Evolutionary conservation across 1,284 basidiomycete genomes (phyloP).

Genomic region (Wolfiporia cocos): DNA sequence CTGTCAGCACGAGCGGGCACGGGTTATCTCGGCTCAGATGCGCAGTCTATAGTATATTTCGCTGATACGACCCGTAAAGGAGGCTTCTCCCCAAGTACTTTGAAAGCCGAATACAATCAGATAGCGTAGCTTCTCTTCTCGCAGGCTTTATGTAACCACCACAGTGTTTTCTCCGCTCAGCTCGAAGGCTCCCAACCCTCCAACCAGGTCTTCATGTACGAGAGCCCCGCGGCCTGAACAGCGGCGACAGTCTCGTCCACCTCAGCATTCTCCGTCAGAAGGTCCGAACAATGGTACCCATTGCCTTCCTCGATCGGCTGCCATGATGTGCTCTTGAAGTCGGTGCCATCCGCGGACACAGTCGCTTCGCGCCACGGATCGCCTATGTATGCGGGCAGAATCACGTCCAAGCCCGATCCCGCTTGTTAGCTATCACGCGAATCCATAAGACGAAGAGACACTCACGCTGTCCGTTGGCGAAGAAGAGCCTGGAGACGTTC

Average conservation of each 20-base stretch:
- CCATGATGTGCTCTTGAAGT: conserved; percentile 38
- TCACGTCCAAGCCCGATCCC: background rate
- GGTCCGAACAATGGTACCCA: conserved; percentile 66
- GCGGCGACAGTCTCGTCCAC: conserved; percentile 45
- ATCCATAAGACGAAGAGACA: conserved; percentile 4
- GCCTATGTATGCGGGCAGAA: conserved; percentile 24
- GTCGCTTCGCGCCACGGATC: conserved; percentile 74
- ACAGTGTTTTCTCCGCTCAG: too few species aligned
- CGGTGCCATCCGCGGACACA: conserved; percentile 49
- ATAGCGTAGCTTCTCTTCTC: too few species aligned
- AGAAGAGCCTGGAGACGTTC: conserved; percentile 51
- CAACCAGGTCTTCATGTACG: conserved; percentile 46
- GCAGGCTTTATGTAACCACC: too few species aligned
- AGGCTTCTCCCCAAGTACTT: too few species aligned
- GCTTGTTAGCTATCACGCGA: background rate
- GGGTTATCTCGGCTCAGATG: background rate
- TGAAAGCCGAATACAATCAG: too few species aligned
- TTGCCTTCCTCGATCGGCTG: conserved; percentile 53
- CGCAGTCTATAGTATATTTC: background rate
- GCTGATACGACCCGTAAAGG: background rate
- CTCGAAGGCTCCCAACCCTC: conserved; percentile 30
- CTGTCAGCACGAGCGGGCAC: too few species aligned
- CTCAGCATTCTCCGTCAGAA: conserved; percentile 33
- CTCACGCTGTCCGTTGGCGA: conserved; percentile 49
- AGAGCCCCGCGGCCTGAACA: conserved; percentile 45